Conservation (phyloP, 2,329 filamentous ascomycete species). For the Phialophora tarda region DNA sequence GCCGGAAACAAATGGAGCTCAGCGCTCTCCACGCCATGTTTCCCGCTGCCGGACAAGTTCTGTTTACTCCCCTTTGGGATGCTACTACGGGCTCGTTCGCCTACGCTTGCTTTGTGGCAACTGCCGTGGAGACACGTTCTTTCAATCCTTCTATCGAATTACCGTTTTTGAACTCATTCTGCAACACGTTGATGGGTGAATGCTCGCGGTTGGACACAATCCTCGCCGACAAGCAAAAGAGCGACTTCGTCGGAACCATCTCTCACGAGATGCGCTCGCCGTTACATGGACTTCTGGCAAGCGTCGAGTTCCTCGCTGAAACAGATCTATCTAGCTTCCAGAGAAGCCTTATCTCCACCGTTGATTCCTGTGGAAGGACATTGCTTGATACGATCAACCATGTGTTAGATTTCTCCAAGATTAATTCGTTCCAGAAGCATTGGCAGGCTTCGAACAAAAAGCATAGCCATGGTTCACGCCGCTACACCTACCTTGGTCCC, state of each 20-base stretch:
- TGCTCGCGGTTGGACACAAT: constrained; percentile 49
- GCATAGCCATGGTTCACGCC: constrained; percentile 38
- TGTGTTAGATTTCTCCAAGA: constrained; percentile 48
- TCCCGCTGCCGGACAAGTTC: constrained; percentile 50
- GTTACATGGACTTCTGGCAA: constrained; percentile 56
- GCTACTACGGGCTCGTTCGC: constrained; percentile 42
- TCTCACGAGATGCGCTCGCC: constrained; percentile 59
- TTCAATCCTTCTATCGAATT: constrained; percentile 49
- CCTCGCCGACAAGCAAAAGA: constrained; percentile 56
- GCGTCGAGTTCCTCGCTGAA: constrained; percentile 57
- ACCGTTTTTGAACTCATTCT: constrained; percentile 49
- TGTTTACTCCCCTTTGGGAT: constrained; percentile 60
- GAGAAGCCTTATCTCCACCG: constrained; percentile 53
- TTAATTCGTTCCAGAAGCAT: constrained; percentile 45
- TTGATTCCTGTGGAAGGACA: constrained; percentile 58
- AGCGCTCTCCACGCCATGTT: constrained; percentile 46
- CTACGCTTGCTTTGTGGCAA: constrained; percentile 22
- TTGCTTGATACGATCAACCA: constrained; percentile 56
- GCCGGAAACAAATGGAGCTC: constrained; percentile 39
- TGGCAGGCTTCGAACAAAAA: constrained; percentile 35
- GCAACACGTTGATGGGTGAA: constrained; percentile 50
- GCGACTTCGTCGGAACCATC: constrained; percentile 59
- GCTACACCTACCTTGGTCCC: constrained; percentile 35
- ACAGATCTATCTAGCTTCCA: constrained; percentile 51
- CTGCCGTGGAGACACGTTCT: constrained; percentile 44